Evolutionary conservation across 2,329 filamentous ascomycete species (phyloP), one percentile per base, ranked within the genome.

Genomic region (Aspergillus sp.): DNA sequence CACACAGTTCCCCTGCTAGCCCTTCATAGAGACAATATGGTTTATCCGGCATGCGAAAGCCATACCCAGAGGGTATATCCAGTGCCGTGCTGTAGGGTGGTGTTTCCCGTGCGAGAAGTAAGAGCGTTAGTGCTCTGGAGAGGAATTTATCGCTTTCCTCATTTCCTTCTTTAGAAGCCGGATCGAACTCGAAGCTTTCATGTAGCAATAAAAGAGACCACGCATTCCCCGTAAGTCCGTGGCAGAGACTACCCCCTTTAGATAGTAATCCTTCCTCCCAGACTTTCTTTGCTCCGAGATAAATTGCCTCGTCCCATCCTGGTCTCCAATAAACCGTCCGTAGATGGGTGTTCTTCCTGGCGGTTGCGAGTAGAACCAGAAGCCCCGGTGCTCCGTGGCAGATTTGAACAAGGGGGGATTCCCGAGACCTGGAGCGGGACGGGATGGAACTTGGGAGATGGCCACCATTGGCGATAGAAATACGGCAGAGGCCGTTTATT

Each of bases 221-320:
- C 32, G 64, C 67, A 49, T 72, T 73, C 9, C 70, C 70, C 1
- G 68, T 56, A 33, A 71, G 62, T 0, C 70, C 70, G 45, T 72
- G 70, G 43, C 70, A 73, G 5, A 72, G 41, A 22, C 68, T 62
- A 0, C 67, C 68, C 5, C 70, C 70, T 49, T 72, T 73, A 7
- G 61, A 67, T 2, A 73, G 54, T 1, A 73, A 49, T 0, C 70
- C 70, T 57, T 72, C 62, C 45, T 70, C 56, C 69, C 70, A 72
- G 6, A 70, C 57, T 13, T 57, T 57, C 30, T 67, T 53, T 33
- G 60, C 64, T 3, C 57, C 64, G 7, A 67, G 48, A 12, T 55
- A 52, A 19, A 66, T 59, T 5, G 67, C 62, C 48, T 63, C 46
- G 23, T 71, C 64, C 69, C 69, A 72, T 37, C 61, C 59, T 2